A percentile compares a stretch with the other conserved stretches of the same genome.
phyloP scores from a whole-genome alignment of 805 yeast genomes.

The Yarrowia divulgata region DNA sequence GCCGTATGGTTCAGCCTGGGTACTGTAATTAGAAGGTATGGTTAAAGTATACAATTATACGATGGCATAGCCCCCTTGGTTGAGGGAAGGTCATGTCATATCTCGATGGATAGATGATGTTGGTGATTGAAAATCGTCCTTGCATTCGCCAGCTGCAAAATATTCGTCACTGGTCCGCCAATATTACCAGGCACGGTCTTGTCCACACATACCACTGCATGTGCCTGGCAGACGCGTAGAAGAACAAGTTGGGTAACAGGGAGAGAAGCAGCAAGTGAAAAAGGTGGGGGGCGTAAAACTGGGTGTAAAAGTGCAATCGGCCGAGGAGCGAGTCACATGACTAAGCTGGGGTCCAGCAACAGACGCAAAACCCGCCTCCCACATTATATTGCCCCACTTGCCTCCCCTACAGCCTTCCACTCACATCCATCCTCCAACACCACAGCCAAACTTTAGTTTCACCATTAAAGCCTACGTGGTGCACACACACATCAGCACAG shows the following conservation, averaged over 20 bases:
- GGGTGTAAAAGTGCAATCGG: too few species aligned
- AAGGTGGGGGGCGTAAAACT: not conserved
- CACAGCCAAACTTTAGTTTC: not conserved
- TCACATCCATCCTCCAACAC: not conserved
- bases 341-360: too few species aligned
- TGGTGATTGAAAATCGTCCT: too few species aligned
- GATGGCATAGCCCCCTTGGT: slow-evolving; percentile 29
- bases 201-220: not conserved
- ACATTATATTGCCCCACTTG: too few species aligned
- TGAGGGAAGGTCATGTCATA: too few species aligned
- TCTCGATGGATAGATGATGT: too few species aligned
- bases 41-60: slow-evolving; percentile 14
- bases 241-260: not conserved
- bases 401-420: too few species aligned
- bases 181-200: not conserved
- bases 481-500: not conserved
- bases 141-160: too few species aligned
- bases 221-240: slow-evolving; percentile 17
- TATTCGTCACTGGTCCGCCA: not conserved
- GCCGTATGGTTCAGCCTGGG: slow-evolving; percentile 5
- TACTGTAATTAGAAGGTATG: not conserved
- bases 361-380: too few species aligned
- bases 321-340: not conserved
- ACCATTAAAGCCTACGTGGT: slow-evolving; percentile 19
- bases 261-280: not conserved